Conservation (phyloP, 2,329 filamentous ascomycete species). For the Bimuria novae-zelandiae region DNA sequence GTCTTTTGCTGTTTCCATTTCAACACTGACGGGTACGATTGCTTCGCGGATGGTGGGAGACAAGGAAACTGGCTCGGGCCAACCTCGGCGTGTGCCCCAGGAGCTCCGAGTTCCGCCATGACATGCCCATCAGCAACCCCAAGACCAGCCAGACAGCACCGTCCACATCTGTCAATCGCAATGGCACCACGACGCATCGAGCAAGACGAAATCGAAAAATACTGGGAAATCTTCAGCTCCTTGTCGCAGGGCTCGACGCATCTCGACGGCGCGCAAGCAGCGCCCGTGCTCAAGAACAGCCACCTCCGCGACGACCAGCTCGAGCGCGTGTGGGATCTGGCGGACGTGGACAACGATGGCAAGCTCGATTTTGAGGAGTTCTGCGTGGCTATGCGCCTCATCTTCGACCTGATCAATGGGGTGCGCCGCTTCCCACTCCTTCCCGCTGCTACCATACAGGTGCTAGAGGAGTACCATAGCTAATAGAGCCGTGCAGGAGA, state of each 20-base stretch:
- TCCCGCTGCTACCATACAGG: too few species aligned
- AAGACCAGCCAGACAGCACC: too few species aligned
- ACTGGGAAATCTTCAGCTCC: conserved; percentile 79
- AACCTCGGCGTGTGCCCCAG: background rate
- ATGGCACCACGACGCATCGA: conserved; percentile 63
- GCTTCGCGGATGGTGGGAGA: too few species aligned
- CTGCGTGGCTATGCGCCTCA: conserved; percentile 96
- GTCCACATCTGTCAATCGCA: too few species aligned
- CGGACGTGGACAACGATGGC: conserved; percentile 96
- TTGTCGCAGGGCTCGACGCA: conserved; percentile 67
- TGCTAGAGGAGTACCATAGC: background rate
- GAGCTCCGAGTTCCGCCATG: conserved; percentile 19
- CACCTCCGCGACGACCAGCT: conserved; percentile 79
- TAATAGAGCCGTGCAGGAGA: conserved; percentile 64
- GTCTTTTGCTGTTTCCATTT: too few species aligned
- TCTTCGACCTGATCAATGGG: conserved; percentile 96
- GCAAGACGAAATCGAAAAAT: conserved; percentile 75
- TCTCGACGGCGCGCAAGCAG: conserved; percentile 71
- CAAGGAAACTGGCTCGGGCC: background rate
- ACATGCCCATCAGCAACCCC: background rate
- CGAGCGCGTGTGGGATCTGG: conserved; percentile 96
- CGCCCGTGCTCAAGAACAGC: conserved; percentile 73
- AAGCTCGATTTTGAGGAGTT: conserved; percentile 99
- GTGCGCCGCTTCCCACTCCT: conserved; percentile 52
- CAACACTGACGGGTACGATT: too few species aligned